Evolutionary conservation across 2,329 filamentous ascomycete species (phyloP).

Genomic region (Colletotrichum sp.): DNA sequence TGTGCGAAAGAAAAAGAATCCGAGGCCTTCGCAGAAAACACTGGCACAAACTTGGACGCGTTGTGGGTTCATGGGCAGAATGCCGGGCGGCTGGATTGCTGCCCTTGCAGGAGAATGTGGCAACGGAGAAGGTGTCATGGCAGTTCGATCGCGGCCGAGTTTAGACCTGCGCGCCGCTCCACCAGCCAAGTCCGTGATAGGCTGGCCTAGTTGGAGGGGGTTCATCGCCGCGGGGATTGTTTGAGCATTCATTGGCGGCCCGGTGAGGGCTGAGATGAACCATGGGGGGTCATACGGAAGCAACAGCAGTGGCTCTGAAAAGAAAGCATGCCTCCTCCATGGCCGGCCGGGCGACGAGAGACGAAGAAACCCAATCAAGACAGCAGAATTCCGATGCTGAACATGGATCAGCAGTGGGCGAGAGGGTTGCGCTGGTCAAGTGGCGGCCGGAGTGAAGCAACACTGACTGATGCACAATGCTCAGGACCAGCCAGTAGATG

Average conservation of each 20-base stretch:
- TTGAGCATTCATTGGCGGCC: conserved; percentile 4
- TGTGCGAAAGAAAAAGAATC: background rate
- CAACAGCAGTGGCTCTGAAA: background rate
- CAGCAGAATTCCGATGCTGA: background rate
- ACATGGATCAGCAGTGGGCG: background rate
- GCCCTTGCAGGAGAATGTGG: background rate
- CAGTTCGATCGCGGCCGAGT: background rate
- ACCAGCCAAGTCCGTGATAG: background rate
- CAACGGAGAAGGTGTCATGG: background rate
- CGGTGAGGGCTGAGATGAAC: conserved; percentile 12
- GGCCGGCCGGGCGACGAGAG: background rate
- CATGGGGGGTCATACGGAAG: background rate
- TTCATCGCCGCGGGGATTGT: background rate
- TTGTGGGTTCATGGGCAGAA: background rate
- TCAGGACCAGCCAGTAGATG: background rate
- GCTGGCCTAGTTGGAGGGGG: background rate
- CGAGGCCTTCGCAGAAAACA: background rate
- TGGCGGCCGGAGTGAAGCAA: background rate
- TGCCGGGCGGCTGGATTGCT: background rate
- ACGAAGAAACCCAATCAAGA: background rate
- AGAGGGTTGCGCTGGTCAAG: background rate
- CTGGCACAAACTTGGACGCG: background rate
- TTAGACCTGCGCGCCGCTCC: background rate
- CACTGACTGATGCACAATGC: background rate
- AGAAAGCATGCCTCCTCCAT: background rate